phyloP scores from a whole-genome alignment of 2,329 filamentous ascomycete genomes.

The Alternaria tenuissima region DNA sequence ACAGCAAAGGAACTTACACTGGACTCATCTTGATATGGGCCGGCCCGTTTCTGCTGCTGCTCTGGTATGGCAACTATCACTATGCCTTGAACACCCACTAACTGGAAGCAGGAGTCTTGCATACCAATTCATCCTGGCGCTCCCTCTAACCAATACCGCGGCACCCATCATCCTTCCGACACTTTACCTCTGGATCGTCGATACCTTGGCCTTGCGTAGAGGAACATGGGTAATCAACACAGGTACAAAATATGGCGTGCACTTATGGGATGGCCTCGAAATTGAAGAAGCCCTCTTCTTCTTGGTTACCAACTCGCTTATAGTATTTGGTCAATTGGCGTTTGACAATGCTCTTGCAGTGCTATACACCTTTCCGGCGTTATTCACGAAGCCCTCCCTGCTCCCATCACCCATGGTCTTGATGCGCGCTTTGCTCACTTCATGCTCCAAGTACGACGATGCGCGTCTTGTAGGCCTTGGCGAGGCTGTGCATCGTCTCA shows the following conservation, averaged over 20 bases:
- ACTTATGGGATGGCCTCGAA: constrained; percentile 72
- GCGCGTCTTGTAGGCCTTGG: constrained; percentile 65
- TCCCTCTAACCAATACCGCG: constrained; percentile 66
- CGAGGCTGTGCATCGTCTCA: constrained; percentile 66
- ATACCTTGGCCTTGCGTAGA: constrained; percentile 70
- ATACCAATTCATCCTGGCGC: constrained; percentile 68
- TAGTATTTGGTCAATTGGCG: constrained; percentile 73
- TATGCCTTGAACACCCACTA: not conserved
- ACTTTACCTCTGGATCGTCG: constrained; percentile 75
- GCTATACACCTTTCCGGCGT: constrained; percentile 67
- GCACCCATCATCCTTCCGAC: constrained; percentile 71
- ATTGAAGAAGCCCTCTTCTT: constrained; percentile 81
- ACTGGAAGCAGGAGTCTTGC: constrained; percentile 61
- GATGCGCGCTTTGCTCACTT: constrained; percentile 60
- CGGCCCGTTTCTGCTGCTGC: constrained; percentile 69
- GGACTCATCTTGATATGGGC: constrained; percentile 76
- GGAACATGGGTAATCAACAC: constrained; percentile 76
- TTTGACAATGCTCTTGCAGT: constrained; percentile 75
- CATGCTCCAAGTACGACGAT: constrained; percentile 63
- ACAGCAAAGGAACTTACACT: constrained; percentile 68
- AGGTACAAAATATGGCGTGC: constrained; percentile 70
- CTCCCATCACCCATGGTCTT: constrained; percentile 61
- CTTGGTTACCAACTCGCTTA: constrained; percentile 71
- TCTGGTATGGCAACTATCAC: constrained; percentile 58
- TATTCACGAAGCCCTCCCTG: constrained; percentile 62